A percentile compares a stretch with the other conserved stretches of the same genome.
Evolutionary conservation across 345 rosid species (phyloP).

Genomic region (Melaleuca alternifolia): DNA sequence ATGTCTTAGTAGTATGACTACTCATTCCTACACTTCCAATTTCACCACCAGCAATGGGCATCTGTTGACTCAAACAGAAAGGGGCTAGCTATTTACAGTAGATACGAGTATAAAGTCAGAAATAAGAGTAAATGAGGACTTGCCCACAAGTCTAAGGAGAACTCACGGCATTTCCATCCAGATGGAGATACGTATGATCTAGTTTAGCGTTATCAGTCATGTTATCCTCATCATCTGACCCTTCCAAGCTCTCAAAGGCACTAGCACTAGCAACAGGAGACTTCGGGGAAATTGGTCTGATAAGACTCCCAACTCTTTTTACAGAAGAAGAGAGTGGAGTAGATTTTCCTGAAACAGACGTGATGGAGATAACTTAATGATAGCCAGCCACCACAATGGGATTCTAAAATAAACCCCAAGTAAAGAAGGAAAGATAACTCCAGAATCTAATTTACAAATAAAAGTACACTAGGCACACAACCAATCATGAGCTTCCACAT

Average conservation of each 20-base stretch:
- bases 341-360: constrained; percentile 46
- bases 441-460: neutral
- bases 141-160: neutral
- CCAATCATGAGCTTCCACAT: neutral
- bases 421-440: neutral
- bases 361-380: neutral
- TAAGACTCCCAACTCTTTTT: constrained; percentile 51
- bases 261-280: constrained; percentile 94
- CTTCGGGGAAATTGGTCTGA: constrained; percentile 80
- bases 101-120: neutral
- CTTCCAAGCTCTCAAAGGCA: constrained; percentile 88
- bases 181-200: constrained; percentile 51
- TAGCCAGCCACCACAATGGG: neutral
- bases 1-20: neutral
- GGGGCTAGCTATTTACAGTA: neutral
- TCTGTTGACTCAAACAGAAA: neutral
- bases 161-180: constrained; percentile 81
- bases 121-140: neutral
- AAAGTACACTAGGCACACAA: neutral
- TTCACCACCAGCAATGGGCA: neutral
- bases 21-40: neutral
- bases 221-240: constrained; percentile 89
- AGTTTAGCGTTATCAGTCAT: constrained; percentile 48
- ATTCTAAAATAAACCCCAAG: neutral
- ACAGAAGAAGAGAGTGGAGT: constrained; percentile 34